phyloP scores from a whole-genome alignment of 805 yeast genomes.

The Aciculoconidium aculeatum region DNA sequence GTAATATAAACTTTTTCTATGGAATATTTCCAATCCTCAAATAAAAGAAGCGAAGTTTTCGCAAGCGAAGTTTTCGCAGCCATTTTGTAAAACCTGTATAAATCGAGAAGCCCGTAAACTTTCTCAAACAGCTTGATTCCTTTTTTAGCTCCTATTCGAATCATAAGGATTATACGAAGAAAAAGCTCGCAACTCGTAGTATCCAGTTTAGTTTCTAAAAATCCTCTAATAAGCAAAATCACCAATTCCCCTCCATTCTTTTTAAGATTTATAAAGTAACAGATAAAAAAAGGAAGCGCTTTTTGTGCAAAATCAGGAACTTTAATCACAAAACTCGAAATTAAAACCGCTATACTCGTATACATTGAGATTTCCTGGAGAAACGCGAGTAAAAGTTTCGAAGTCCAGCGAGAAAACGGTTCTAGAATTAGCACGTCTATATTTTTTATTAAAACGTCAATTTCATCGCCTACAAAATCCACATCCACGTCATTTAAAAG shows the following conservation, averaged over 20 bases:
- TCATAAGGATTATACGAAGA: slow-evolving; percentile 18
- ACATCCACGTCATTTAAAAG: slow-evolving; percentile 21
- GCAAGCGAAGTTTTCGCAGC: slow-evolving; percentile 29
- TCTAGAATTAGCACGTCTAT: slow-evolving; percentile 7
- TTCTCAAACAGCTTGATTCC: slow-evolving; percentile 18
- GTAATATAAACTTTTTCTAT: slow-evolving; percentile 1
- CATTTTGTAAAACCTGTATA: slow-evolving; percentile 19
- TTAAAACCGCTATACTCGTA: slow-evolving; percentile 25
- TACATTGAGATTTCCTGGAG: slow-evolving; percentile 24
- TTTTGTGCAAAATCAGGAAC: slow-evolving; percentile 18
- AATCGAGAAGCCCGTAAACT: slow-evolving; percentile 26
- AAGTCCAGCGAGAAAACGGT: slow-evolving; percentile 23
- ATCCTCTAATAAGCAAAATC: slow-evolving; percentile 8
- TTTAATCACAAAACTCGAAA: slow-evolving; percentile 24
- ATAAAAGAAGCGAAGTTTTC: slow-evolving; percentile 41
- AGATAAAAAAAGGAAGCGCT: slow-evolving; percentile 22
- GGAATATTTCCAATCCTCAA: slow-evolving; percentile 34
- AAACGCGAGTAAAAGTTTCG: slow-evolving; percentile 24
- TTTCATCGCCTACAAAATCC: slow-evolving; percentile 8
- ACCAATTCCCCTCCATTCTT: slow-evolving; percentile 10
- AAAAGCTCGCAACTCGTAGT: slow-evolving; percentile 16
- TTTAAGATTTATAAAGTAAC: slow-evolving; percentile 15
- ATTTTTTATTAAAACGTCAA: slow-evolving; percentile 10
- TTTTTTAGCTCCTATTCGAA: slow-evolving; percentile 37
- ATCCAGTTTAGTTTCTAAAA: too few relatives aligned